Evolutionary conservation across 306 rosid genomes (phyloP).

Genomic region (Vachellia collinsii): DNA sequence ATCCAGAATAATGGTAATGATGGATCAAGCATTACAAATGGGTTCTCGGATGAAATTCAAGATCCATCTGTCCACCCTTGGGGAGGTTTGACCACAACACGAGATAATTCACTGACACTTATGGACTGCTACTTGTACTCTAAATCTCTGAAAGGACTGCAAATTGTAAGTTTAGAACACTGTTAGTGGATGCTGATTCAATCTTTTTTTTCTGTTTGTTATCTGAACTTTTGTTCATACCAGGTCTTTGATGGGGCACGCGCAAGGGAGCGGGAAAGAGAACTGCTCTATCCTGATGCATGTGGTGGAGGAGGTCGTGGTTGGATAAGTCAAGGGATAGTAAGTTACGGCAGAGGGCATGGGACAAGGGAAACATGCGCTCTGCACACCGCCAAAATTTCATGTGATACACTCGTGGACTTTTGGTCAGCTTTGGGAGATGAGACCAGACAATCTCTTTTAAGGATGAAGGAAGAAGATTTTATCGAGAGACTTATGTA

Average conservation of each 20-base stretch:
- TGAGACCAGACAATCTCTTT: constrained; percentile 91
- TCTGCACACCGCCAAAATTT: constrained; percentile 94
- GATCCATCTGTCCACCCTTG: constrained; percentile 97
- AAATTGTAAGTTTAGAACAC: constrained; percentile 61
- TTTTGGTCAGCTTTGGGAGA: constrained; percentile 99
- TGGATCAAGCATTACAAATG: constrained; percentile 52
- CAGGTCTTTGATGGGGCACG: constrained; percentile 98
- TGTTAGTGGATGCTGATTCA: constrained; percentile 3
- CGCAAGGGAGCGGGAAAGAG: constrained; percentile 96
- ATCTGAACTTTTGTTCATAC: constrained; percentile 37
- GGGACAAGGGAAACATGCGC: constrained; percentile 98
- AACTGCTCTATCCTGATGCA: constrained; percentile 97
- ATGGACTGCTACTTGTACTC: constrained; percentile 85
- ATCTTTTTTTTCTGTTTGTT: constrained; percentile 37
- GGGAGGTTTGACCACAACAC: constrained; percentile 92
- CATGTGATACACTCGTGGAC: constrained; percentile 95
- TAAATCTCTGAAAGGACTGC: constrained; percentile 78
- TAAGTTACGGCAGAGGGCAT: constrained; percentile 88
- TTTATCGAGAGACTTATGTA: constrained; percentile 95
- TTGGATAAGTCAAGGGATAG: constrained; percentile 98
- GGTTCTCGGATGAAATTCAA: constrained; percentile 67
- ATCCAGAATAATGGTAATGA: constrained; percentile 55
- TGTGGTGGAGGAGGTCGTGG: constrained; percentile 99
- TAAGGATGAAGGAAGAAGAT: constrained; percentile 99
- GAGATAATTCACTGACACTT: constrained; percentile 86